Percentiles rank a stretch among this genome's conserved stretches.
phyloP scores from a whole-genome alignment of 2,329 filamentous ascomycete species.

The Colletotrichum australisinense region DNA sequence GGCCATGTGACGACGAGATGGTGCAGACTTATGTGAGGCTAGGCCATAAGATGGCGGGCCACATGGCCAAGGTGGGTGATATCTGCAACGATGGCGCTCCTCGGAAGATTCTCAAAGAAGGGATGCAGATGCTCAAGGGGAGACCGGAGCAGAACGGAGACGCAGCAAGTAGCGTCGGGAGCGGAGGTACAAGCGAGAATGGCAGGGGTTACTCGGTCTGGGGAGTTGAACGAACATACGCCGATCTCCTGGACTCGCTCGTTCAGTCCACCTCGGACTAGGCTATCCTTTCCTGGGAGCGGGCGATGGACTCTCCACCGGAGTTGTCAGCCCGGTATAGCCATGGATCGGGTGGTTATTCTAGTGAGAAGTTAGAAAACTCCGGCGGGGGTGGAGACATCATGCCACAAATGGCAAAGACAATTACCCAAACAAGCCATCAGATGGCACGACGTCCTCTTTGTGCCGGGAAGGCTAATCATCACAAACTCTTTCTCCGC shows the following conservation, averaged over 20 bases:
- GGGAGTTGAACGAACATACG: constrained; percentile 1
- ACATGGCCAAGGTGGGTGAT: constrained; percentile 64
- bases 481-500: neutral
- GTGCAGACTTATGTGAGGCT: constrained; percentile 65
- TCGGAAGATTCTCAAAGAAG: constrained; percentile 37
- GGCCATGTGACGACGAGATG: constrained; percentile 67
- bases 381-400: constrained; percentile 12
- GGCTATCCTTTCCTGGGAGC: neutral
- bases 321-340: neutral
- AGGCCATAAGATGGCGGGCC: constrained; percentile 59
- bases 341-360: neutral
- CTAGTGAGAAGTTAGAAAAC: neutral
- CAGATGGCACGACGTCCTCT: neutral
- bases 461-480: neutral
- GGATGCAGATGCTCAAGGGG: constrained; percentile 11
- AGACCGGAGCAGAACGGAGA: neutral
- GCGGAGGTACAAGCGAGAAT: neutral
- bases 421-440: neutral
- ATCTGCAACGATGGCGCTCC: constrained; percentile 45
- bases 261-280: neutral
- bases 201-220: neutral
- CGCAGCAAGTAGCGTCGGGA: neutral
- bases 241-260: constrained; percentile 4
- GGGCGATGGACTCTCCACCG: neutral
- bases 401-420: neutral